Base-by-base conservation (phyloP, 495 filamentous ascomycete genomes). In the Immersiella caudata region DNA sequence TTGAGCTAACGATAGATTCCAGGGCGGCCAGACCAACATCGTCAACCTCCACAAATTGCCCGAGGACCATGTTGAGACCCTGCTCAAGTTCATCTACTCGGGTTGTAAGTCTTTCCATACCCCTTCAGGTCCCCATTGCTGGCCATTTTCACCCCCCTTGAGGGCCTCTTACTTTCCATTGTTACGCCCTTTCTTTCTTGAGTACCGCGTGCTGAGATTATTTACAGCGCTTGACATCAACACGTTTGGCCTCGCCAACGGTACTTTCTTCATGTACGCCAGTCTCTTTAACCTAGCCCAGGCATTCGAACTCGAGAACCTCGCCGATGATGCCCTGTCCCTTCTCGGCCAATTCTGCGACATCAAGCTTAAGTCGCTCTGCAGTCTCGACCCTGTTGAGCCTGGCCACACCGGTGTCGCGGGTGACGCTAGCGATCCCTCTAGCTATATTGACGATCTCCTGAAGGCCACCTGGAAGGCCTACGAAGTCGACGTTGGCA, bases 201-300 rank as follows among this genome's bases (percentile, higher is more conserved):
- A 25, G 21, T 26, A 54, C 16, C 55, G n/a, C 21, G 22, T 22
- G 29, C 55, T 40, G 29, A 33, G 35, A 3, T 35, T 18, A 0
- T 54, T 25, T 35, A 16, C 24, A 70, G 70, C 62, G 25, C 66
- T 71, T 27, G 63, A 69, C 59, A 35, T 40, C 22, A 8, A 35
- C 18, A 33, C 35, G 24, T 64, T 24, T 50, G 20, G 8, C 64
- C 46, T 54, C 36, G n/a, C 49, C 7, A 1, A 50, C 24, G 36
- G 27, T 33, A 51, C 52, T 8, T 66, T 74, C 55, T 8, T 8
- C 0, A 36, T n/a, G 12, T 74, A 66, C 50, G 36, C 54, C 25
- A 56, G 55, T 1, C 67, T 74, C 29, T 74, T 46, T 67, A 68
- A 64, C 51, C 58, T 74, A 1, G 72, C 64, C 26, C 46, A 63